These are phyloP conservation scores for Hamamelis virginiana DNA, from an alignment of 164 flowering plant species.

Conservation along the genomic window DNA sequence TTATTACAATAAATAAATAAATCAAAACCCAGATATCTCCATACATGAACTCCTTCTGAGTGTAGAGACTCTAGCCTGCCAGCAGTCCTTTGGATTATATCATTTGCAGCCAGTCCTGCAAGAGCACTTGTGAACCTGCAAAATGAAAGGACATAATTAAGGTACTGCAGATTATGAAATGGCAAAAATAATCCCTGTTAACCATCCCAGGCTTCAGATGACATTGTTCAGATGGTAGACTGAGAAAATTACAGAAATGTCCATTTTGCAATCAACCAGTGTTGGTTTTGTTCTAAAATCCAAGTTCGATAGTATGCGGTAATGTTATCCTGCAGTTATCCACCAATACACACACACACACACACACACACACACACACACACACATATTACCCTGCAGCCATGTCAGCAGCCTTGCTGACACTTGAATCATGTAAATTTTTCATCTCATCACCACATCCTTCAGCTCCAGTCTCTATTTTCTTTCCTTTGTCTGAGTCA, in stretches of 20 bases:
- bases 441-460: constrained; percentile 66
- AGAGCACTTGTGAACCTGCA: constrained; percentile 80
- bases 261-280: background rate
- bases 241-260: no score
- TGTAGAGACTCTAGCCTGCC: constrained; percentile 86
- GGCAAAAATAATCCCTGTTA: background rate
- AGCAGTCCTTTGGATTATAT: constrained; percentile 76
- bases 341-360: no score
- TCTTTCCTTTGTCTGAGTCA: constrained; percentile 80
- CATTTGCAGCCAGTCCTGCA: constrained; percentile 66
- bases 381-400: constrained; percentile 84
- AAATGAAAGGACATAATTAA: constrained; percentile 6
- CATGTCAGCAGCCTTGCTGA: constrained; percentile 95
- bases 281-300: no score
- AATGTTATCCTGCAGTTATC: no score
- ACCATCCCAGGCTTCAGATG: background rate
- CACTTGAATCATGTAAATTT: constrained; percentile 75
- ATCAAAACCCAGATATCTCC: constrained; percentile 12
- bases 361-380: no score
- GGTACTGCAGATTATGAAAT: constrained; percentile 43
- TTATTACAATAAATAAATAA: no score
- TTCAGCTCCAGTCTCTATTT: constrained; percentile 52
- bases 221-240: no score
- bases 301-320: no score
- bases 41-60: constrained; percentile 95